Conservation (phyloP, 257 asterid genomes). For the Plantago elongata region DNA sequence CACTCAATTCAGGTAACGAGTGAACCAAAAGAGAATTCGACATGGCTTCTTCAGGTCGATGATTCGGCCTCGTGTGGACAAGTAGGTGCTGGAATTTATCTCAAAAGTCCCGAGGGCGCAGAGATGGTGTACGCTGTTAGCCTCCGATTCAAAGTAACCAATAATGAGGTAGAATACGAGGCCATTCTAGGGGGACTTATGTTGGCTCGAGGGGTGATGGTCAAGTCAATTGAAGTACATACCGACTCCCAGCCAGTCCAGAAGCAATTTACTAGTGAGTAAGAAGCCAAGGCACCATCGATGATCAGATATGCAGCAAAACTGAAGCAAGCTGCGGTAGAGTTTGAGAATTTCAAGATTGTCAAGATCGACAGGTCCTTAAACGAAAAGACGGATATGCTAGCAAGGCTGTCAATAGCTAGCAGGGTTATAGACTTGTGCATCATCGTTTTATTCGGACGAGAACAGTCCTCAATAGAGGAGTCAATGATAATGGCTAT, state of each 20-base stretch:
- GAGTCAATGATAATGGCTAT: too few species aligned
- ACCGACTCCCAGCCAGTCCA: neutral
- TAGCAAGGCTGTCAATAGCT: too few species aligned
- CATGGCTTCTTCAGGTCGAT: neutral
- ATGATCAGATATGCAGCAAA: neutral
- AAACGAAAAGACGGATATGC: too few species aligned
- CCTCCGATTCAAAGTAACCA: neutral
- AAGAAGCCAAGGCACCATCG: neutral
- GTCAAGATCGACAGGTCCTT: neutral
- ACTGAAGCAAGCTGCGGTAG: neutral
- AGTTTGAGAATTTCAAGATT: neutral
- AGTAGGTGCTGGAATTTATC: neutral
- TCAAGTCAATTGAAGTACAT: neutral
- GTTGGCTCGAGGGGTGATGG: neutral
- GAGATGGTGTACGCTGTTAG: neutral
- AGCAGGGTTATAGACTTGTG: too few species aligned
- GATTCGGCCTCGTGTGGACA: neutral
- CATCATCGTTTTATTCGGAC: too few species aligned
- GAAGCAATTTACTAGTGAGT: neutral
- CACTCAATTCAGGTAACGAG: neutral
- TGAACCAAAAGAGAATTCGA: neutral
- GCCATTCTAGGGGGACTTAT: neutral
- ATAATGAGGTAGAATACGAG: slow-evolving; percentile 1
- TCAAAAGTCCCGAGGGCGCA: neutral
- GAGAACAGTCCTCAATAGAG: too few species aligned